Evolutionary conservation across 768 basidiomycete genomes (phyloP).

Genomic region (Daedalea quercina): DNA sequence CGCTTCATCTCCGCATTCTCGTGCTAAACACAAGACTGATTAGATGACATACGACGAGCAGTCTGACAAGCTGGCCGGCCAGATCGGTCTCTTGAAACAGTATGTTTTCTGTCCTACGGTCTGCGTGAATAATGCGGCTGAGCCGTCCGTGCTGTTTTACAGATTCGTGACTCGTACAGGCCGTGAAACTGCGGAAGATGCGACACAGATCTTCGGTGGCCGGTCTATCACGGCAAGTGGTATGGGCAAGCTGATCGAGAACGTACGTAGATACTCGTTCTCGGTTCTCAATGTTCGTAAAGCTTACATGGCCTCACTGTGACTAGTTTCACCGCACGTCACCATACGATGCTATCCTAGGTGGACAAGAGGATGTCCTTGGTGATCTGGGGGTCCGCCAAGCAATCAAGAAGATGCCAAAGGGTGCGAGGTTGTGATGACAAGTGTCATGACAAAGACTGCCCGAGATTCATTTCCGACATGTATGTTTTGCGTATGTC

Average conservation of each 20-base stretch:
- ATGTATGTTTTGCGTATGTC: background rate
- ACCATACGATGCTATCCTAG: constrained; percentile 79
- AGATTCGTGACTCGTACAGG: constrained; percentile 66
- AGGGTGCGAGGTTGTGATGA: constrained; percentile 33
- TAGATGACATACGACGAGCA: constrained; percentile 87
- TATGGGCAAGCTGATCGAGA: constrained; percentile 82
- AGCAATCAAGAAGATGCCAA: constrained; percentile 65
- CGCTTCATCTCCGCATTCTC: background rate
- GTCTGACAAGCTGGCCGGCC: constrained; percentile 80
- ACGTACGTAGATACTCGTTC: constrained; percentile 39
- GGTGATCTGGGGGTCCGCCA: constrained; percentile 72
- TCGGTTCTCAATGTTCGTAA: background rate
- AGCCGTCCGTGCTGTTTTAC: constrained; percentile 7
- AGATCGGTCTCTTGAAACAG: constrained; percentile 88
- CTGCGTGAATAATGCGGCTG: background rate
- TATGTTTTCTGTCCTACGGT: constrained; percentile 28
- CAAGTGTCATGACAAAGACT: background rate
- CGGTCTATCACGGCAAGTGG: constrained; percentile 81
- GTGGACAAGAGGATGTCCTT: constrained; percentile 71
- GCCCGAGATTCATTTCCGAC: background rate
- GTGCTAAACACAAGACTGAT: background rate
- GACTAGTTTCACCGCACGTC: constrained; percentile 79
- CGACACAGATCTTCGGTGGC: constrained; percentile 85
- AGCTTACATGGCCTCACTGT: too few species aligned
- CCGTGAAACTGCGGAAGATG: constrained; percentile 66